Percentiles rank a stretch among this genome's conserved stretches.
These are phyloP conservation scores for Kuraishia piskuri DNA, from an alignment of 805 yeast genomes.

Conservation along the genomic window DNA sequence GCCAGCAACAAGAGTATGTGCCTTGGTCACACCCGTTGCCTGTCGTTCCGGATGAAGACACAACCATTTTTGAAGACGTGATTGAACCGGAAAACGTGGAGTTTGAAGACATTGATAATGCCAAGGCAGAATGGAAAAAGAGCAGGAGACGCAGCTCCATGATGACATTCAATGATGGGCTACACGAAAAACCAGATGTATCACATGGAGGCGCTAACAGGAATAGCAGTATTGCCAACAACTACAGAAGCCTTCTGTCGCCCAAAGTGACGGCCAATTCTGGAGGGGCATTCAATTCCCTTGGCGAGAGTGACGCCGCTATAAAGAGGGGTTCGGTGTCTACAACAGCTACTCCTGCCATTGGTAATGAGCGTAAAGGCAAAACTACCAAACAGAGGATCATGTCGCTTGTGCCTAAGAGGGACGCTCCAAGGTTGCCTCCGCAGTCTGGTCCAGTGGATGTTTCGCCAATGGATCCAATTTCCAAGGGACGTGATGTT, in stretches of 20 bases:
- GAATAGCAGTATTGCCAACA: not conserved
- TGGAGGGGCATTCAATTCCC: not conserved
- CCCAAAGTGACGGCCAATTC: not conserved
- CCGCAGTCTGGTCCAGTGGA: slow-evolving; percentile 11
- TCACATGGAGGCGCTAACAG: not conserved
- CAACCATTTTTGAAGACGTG: slow-evolving; percentile 8
- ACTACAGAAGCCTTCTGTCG: not conserved
- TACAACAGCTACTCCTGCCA: not conserved
- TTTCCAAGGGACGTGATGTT: not conserved
- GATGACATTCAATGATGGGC: not conserved
- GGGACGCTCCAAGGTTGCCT: slow-evolving; percentile 7
- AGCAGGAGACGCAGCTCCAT: not conserved
- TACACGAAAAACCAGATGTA: not conserved
- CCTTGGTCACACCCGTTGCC: not conserved
- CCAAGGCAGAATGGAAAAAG: not conserved
- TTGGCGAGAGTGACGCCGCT: not conserved
- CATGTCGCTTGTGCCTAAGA: slow-evolving; percentile 2
- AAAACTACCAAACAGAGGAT: not conserved
- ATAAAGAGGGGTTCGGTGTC: not conserved
- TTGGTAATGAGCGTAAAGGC: not conserved
- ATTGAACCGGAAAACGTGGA: slow-evolving; percentile 6
- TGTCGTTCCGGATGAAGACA: not conserved
- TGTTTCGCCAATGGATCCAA: slow-evolving; percentile 19
- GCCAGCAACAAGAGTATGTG: not conserved
- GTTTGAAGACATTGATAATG: not conserved